Conservation (phyloP, 306 rosid genomes). For the Prunus salicina region DNA sequence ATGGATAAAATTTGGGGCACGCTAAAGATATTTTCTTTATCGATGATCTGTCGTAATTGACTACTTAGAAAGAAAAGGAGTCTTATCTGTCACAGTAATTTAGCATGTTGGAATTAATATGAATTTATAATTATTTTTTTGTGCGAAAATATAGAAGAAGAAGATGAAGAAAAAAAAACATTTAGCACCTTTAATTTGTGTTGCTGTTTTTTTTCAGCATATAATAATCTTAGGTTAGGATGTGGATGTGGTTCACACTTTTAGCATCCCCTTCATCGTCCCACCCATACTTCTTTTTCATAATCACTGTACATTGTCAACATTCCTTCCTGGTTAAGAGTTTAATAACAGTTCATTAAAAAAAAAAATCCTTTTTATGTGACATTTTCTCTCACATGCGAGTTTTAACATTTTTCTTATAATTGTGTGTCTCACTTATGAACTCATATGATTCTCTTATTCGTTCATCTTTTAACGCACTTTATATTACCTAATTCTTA, state of each 20-base stretch:
- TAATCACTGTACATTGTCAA: neutral
- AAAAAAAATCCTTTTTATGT: neutral
- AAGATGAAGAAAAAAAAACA: neutral
- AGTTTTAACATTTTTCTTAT: neutral
- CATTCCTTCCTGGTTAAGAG: neutral
- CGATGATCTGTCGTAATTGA: slow-evolving; percentile 9
- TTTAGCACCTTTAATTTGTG: neutral
- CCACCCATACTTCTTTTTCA: neutral
- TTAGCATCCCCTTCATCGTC: neutral
- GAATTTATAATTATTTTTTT: neutral
- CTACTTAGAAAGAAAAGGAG: neutral
- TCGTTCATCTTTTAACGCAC: neutral
- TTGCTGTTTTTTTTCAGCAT: neutral
- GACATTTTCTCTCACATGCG: neutral
- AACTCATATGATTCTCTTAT: neutral
- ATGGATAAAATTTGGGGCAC: slow-evolving; percentile 47
- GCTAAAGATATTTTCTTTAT: neutral
- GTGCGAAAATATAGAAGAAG: neutral
- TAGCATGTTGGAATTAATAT: neutral
- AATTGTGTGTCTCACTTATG: neutral
- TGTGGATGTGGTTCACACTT: neutral
- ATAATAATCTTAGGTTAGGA: neutral
- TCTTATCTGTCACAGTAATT: neutral
- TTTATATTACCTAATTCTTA: neutral
- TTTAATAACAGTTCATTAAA: neutral